A percentile compares a stretch with the other conserved stretches of the same genome.
These are phyloP conservation scores for Bipolaris gigantea DNA, from an alignment of 2,329 filamentous ascomycete species.

Conservation along the genomic window DNA sequence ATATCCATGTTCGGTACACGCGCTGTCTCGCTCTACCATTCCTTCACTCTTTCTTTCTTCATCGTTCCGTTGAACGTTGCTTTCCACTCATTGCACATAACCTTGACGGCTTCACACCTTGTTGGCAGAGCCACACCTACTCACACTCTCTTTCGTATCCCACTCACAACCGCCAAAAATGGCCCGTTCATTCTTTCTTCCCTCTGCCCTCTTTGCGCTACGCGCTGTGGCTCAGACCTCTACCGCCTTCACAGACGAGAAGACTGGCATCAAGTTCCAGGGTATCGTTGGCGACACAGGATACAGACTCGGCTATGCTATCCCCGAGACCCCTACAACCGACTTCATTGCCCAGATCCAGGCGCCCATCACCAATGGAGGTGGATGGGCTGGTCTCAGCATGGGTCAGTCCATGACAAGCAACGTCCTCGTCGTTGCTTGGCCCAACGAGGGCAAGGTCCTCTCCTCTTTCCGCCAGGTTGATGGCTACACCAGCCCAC, in stretches of 20 bases:
- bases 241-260: slow-evolving; percentile 34
- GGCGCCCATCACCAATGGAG: slow-evolving; percentile 48
- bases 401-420: slow-evolving; percentile 54
- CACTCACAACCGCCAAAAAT: slow-evolving; percentile 21
- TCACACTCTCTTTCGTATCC: slow-evolving; percentile 14
- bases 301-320: slow-evolving; percentile 55
- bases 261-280: slow-evolving; percentile 41
- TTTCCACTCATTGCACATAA: slow-evolving; percentile 26
- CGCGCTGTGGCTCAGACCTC: slow-evolving; percentile 32
- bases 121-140: slow-evolving; percentile 30
- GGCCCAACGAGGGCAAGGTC: slow-evolving; percentile 54
- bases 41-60: slow-evolving; percentile 12
- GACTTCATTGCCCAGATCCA: slow-evolving; percentile 60
- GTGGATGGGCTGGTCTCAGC: slow-evolving; percentile 56
- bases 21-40: slow-evolving; percentile 15
- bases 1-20: slow-evolving; percentile 2
- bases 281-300: slow-evolving; percentile 42
- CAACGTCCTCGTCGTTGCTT: slow-evolving; percentile 57
- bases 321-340: slow-evolving; percentile 52
- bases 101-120: slow-evolving; percentile 40
- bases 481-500: slow-evolving; percentile 54
- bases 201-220: slow-evolving; percentile 30
- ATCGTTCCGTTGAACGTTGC: slow-evolving; percentile 20
- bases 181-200: slow-evolving; percentile 34
- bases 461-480: slow-evolving; percentile 52